phyloP scores from a whole-genome alignment of 441 rosid species.

The Brassica balearica region DNA sequence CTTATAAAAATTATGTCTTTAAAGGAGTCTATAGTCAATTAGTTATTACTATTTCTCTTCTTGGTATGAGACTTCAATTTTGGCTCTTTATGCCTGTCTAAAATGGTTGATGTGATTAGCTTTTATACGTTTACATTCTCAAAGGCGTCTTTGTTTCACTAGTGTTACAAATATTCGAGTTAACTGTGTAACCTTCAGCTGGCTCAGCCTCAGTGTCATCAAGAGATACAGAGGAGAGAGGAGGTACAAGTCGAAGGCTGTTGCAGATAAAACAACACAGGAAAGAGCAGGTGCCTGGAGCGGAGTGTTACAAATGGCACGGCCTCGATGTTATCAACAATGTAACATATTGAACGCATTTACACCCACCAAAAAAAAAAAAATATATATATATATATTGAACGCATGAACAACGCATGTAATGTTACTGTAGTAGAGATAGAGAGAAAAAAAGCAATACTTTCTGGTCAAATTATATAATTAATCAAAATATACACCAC shows the following conservation, averaged over 20 bases:
- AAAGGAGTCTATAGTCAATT: constrained; percentile 9
- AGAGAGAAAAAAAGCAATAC: not conserved
- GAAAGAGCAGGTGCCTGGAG: not conserved
- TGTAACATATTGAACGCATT: not conserved
- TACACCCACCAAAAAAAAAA: not conserved
- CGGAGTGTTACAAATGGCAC: not conserved
- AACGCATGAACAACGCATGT: not conserved
- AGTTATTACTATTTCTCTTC: not conserved
- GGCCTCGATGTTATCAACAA: not conserved
- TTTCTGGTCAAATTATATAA: not conserved
- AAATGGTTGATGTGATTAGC: not conserved
- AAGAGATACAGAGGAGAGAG: not conserved
- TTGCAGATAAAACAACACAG: not conserved
- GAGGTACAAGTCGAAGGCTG: not conserved
- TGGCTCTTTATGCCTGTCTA: not conserved
- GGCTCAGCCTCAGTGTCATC: not conserved
- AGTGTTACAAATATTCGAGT: not conserved
- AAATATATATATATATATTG: not conserved
- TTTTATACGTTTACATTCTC: not conserved
- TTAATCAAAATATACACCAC: not conserved
- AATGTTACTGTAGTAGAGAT: too few relatives aligned
- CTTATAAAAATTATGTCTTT: not conserved
- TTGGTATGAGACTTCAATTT: not conserved
- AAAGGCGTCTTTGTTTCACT: not conserved
- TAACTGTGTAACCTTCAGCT: not conserved